Base-by-base conservation (phyloP, 164 flowering plant species). In the Vitis rotundifolia region DNA sequence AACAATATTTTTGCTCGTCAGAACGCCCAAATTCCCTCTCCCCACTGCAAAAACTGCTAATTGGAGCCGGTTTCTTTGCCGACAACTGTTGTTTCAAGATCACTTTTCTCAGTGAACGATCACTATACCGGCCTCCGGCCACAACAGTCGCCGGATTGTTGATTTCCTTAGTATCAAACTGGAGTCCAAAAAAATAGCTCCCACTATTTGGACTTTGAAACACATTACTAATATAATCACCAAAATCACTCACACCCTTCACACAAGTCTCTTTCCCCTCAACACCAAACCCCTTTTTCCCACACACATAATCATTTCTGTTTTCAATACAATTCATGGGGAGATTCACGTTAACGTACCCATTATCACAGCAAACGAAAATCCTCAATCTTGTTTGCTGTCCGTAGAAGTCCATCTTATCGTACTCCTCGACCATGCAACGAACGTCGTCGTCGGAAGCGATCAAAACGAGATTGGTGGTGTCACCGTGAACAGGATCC, bases 371-470 rank as follows among this genome's bases (percentile, higher is more conserved):
- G 14, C 50, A 71, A 22, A 74, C 79, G 62, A 66, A 81, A n/a
- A 81, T 7, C 75, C 81, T 66, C 7, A 81, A 22, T 53, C 81
- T 63, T 0, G 54, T 22, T 28, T 31, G 54, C 71, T 68, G 78
- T 44, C 78, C 79, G 26, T 48, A 47, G 9, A 18, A 4, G n/a
- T 63, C 73, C 10, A 79, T 55, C 71, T 50, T 68, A 47, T 77
- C 80, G 68, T 61, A 71, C 72, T 72, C 79, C 1, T 72, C 73
- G 44, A 78, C 51, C 84, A 81, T 76, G 61, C 71, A 61, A 63
- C 65, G 59, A 26, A 75, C 73, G 59, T 81, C 84, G n/a, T 80
- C 86, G 65, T 82, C 80, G 6, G 76, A 59, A 16, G 49, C 61
- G 14, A 82, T 50, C 47, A 62, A 28, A 8, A 76, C 70, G 12